phyloP scores from a whole-genome alignment of 73 alveolate genomes.

The Paramecium primaurelia region DNA sequence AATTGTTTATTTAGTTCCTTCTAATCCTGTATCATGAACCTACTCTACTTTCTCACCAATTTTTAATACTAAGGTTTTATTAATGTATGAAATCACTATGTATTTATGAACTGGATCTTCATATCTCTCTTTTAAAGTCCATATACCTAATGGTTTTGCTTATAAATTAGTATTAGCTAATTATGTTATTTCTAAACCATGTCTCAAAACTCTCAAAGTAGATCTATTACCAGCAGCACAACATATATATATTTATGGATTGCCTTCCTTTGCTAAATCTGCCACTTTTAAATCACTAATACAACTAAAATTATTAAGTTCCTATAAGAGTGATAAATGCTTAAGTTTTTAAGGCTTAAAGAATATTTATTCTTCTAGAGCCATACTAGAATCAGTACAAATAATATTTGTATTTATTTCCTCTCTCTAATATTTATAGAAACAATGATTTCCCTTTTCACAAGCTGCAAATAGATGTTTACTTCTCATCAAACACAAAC shows the following conservation, averaged over 20 bases:
- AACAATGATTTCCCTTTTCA: constrained; percentile 93
- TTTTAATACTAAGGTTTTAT: constrained; percentile 87
- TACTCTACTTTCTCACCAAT: constrained; percentile 89
- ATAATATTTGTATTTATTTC: constrained; percentile 87
- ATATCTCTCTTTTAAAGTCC: constrained; percentile 87
- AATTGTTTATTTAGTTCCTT: constrained; percentile 71
- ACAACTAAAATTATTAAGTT: constrained; percentile 69
- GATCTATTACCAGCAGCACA: constrained; percentile 96
- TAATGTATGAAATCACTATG: constrained; percentile 90
- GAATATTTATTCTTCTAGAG: constrained; percentile 57
- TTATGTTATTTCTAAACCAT: constrained; percentile 93
- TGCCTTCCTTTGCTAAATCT: constrained; percentile 92
- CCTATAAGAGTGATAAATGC: constrained; percentile 68
- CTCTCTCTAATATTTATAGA: constrained; percentile 76
- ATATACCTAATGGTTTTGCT: constrained; percentile 93
- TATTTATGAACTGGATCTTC: constrained; percentile 87
- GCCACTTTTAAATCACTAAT: constrained; percentile 91
- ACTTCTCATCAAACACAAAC: constrained; percentile 86
- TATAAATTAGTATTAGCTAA: constrained; percentile 93
- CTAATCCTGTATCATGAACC: constrained; percentile 76
- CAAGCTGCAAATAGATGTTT: constrained; percentile 94
- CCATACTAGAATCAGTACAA: constrained; percentile 72
- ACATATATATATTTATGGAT: constrained; percentile 90
- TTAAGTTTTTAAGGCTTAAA: constrained; percentile 64
- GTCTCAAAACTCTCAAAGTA: constrained; percentile 90